Conservation (phyloP, 1,139 yeast species). For the Suhomyces terraborum region DNA sequence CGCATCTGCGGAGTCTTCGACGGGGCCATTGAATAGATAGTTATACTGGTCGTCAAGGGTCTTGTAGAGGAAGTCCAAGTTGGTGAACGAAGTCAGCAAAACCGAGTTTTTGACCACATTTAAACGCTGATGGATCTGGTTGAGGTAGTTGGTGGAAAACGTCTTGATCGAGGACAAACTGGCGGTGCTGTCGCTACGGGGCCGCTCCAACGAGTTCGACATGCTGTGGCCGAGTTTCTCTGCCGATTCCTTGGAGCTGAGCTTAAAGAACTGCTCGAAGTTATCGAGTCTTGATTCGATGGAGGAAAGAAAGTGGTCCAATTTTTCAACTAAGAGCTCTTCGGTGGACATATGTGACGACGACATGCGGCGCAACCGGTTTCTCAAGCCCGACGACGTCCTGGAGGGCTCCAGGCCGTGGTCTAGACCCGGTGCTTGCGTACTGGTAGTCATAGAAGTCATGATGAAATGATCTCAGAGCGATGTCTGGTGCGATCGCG, state of each 20-base stretch:
- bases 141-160: slow-evolving; percentile 38
- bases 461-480: neutral
- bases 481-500: neutral
- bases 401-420: neutral
- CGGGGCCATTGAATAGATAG: slow-evolving; percentile 35
- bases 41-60: slow-evolving; percentile 60
- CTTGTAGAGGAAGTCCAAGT: slow-evolving; percentile 49
- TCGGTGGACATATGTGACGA: slow-evolving; percentile 31
- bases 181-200: slow-evolving; percentile 33
- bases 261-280: slow-evolving; percentile 53
- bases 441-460: slow-evolving; percentile 4
- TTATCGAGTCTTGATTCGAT: slow-evolving; percentile 54
- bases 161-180: slow-evolving; percentile 35
- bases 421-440: slow-evolving; percentile 1
- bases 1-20: slow-evolving; percentile 14
- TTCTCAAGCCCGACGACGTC: slow-evolving; percentile 10
- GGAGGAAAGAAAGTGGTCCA: slow-evolving; percentile 55
- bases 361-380: slow-evolving; percentile 8
- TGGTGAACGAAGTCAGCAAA: slow-evolving; percentile 45
- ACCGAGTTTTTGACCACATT: slow-evolving; percentile 43
- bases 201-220: slow-evolving; percentile 18
- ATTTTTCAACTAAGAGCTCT: slow-evolving; percentile 50
- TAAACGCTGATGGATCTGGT: slow-evolving; percentile 45
- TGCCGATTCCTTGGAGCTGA: slow-evolving; percentile 24
- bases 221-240: slow-evolving; percentile 2